Conservation (phyloP, 306 rosid species). For the Malus fusca region DNA sequence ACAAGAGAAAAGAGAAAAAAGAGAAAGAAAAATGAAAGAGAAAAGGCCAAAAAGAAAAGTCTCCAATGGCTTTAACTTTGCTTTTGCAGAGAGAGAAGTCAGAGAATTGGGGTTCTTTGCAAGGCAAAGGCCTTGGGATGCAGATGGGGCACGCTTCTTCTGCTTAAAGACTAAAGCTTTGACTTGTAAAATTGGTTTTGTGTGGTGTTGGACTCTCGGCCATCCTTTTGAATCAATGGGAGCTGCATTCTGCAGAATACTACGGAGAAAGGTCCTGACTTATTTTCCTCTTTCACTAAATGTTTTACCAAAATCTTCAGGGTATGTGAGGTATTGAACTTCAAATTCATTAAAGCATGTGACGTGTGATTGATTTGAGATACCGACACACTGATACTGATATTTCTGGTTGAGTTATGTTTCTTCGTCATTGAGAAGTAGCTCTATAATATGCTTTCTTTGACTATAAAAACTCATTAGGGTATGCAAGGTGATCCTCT, state of each 20-base stretch:
- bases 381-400: too few species aligned
- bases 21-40: slow-evolving; percentile 23
- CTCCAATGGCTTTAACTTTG: background rate
- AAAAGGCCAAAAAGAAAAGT: slow-evolving; percentile 41
- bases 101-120: slow-evolving; percentile 54
- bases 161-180: slow-evolving; percentile 36
- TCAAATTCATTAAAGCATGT: too few species aligned
- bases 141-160: slow-evolving; percentile 56
- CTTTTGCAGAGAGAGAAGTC: slow-evolving; percentile 28
- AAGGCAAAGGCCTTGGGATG: slow-evolving; percentile 40
- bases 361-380: too few species aligned
- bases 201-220: background rate
- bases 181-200: slow-evolving; percentile 46
- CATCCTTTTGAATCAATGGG: slow-evolving; percentile 1
- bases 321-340: too few species aligned
- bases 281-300: background rate
- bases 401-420: too few species aligned
- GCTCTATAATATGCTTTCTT: background rate
- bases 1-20: slow-evolving; percentile 5
- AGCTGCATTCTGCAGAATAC: background rate
- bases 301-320: background rate
- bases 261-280: background rate
- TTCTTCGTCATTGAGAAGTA: background rate
- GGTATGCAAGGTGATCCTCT: background rate
- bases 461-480: too few species aligned